Percentiles rank a stretch among this genome's conserved stretches.
phyloP scores from a whole-genome alignment of 805 yeast genomes.

The Sporopachydermia lactativora region DNA sequence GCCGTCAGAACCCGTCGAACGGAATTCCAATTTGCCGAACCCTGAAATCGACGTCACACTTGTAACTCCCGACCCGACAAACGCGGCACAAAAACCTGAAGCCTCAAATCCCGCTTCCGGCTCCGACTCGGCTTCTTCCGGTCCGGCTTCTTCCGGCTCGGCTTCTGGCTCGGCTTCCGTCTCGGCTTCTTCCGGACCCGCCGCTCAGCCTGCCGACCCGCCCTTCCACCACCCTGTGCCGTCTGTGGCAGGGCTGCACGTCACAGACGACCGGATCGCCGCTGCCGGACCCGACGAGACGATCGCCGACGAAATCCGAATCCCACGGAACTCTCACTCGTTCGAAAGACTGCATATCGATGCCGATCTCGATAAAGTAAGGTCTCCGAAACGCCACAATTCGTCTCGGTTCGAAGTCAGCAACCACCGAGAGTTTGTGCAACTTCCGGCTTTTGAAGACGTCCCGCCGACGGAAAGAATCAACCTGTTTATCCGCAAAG shows the following conservation, averaged over 20 bases:
- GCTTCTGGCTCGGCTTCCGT: no score
- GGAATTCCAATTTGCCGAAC: no score
- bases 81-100: no score
- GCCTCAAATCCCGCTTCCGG: no score
- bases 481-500: slow-evolving; percentile 69
- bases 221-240: slow-evolving; percentile 3
- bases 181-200: no score
- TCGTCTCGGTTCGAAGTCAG: slow-evolving; percentile 85
- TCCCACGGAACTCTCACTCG: slow-evolving; percentile 34
- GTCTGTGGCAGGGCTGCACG: slow-evolving; percentile 8
- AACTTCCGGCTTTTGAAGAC: slow-evolving; percentile 78
- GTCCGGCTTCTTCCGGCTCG: no score
- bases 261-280: slow-evolving; percentile 5
- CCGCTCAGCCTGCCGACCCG: no score
- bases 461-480: slow-evolving; percentile 72
- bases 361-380: slow-evolving; percentile 60
- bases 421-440: slow-evolving; percentile 45
- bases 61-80: no score
- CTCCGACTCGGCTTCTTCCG: no score
- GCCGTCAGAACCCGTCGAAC: no score
- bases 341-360: slow-evolving; percentile 48
- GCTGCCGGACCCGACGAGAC: not conserved
- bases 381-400: slow-evolving; percentile 82
- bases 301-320: slow-evolving; percentile 9
- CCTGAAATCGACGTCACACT: no score